A percentile compares a stretch with the other conserved stretches of the same genome.
Conservation (phyloP, 169 alveolate species). For the Plasmodium gonderi region DNA sequence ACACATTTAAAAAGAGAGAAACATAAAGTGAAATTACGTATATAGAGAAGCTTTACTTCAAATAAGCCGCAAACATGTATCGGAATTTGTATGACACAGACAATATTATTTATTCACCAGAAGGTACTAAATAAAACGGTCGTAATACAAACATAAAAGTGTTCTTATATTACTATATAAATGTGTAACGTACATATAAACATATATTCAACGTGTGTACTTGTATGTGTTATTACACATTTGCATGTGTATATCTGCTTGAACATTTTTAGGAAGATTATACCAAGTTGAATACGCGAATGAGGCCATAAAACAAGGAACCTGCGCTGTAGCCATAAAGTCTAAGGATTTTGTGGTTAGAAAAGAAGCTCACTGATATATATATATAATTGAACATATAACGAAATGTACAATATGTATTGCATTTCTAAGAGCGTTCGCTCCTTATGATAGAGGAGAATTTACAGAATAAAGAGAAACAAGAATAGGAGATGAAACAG, state of each 20-base stretch:
- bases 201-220: not conserved
- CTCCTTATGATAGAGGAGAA: not conserved
- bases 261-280: constrained; percentile 84
- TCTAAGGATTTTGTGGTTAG: constrained; percentile 92
- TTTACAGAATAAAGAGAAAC: not conserved
- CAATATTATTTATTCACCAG: constrained; percentile 96
- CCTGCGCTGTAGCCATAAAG: constrained; percentile 92
- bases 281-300: constrained; percentile 97
- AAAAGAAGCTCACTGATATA: not conserved
- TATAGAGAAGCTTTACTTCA: not conserved
- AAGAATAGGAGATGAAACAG: not conserved
- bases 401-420: not conserved
- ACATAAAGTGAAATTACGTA: not conserved
- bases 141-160: constrained; percentile 4
- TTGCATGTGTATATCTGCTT: not conserved
- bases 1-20: constrained; percentile 1
- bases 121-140: constrained; percentile 79
- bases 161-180: not conserved
- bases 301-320: constrained; percentile 98
- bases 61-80: constrained; percentile 84
- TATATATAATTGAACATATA: not conserved
- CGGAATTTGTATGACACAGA: constrained; percentile 95
- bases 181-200: not conserved
- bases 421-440: not conserved
- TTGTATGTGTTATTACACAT: not conserved